Base-by-base conservation (phyloP, 192 early-diverging fungal species). In the Rhizophagus clarus region DNA sequence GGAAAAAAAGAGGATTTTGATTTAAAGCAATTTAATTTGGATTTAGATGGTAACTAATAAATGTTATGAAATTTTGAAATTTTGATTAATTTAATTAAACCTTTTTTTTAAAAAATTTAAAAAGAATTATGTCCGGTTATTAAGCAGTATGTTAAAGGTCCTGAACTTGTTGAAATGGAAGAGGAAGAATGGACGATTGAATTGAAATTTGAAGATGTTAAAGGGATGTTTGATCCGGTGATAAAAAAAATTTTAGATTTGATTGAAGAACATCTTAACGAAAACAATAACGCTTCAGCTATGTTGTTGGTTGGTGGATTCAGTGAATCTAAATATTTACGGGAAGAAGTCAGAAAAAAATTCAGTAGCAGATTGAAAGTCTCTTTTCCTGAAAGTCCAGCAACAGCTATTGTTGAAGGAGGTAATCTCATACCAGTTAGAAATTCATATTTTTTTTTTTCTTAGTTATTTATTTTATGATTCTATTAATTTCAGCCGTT, bases 241-340 rank as follows among this genome's bases (percentile, higher is more conserved):
- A 82, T 90, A 14, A 82, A 86, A 70, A 83, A 88, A 81, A 85
- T 90, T 8, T 60, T 90, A 15, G 83, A 77, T 71, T 77, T 90
- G 76, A 87, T 88, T 76, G 85, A 86, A n/a, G 83, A 87, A 69
- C 89, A 90, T 60, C 76, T 90, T 82, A 74, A 85, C 1, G 84
- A 87, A 51, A 64, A 76, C 2, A 60, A 61, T 32, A 76, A 83
- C 9, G 75, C 86, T 45, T 84, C 87, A 24, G 88, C 89, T 64
- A 85, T 90, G 56, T 86, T 90, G 67, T 79, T 90, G 29, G 89
- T 90, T 45, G 89, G 89, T 83, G 89, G 89, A 12, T 90, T 90
- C 67, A 86, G 86, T 11, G 86, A 87, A 1, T 90, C 89, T 60
- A 88, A 87, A 74, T 90, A 90, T 61, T 80, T 90, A 4, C 86